phyloP scores from a whole-genome alignment of 768 basidiomycete genomes.

The Serpula lacrymans region DNA sequence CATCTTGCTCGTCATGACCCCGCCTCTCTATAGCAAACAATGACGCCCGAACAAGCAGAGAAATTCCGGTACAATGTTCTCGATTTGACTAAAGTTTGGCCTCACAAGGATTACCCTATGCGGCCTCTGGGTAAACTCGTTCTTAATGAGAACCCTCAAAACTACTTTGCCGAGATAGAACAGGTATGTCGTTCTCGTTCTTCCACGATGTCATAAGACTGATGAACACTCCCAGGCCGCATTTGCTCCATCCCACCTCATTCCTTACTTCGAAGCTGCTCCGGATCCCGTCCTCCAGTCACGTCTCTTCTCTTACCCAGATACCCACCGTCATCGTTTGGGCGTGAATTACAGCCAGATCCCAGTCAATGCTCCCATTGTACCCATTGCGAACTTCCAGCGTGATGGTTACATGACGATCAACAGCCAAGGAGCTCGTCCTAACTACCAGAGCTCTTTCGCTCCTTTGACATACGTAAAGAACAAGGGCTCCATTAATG shows the following conservation, averaged over 20 bases:
- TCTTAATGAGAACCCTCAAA: conserved; percentile 71
- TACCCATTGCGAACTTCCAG: conserved; percentile 86
- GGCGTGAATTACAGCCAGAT: conserved; percentile 81
- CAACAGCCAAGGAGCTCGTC: conserved; percentile 77
- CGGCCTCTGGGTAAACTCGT: conserved; percentile 85
- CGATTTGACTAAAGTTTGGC: conserved; percentile 90
- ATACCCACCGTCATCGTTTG: conserved; percentile 83
- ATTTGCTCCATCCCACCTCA: conserved; percentile 83
- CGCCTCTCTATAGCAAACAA: conserved; percentile 63
- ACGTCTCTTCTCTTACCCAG: conserved; percentile 92
- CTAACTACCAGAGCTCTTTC: conserved; percentile 85
- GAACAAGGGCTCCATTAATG: conserved; percentile 44
- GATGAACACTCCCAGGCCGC: conserved; percentile 44
- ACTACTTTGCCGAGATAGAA: conserved; percentile 95
- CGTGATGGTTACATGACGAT: conserved; percentile 72
- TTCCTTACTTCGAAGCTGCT: conserved; percentile 88
- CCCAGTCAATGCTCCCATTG: conserved; percentile 79
- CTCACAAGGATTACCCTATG: conserved; percentile 85
- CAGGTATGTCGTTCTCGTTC: conserved; percentile 54
- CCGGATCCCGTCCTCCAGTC: conserved; percentile 93
- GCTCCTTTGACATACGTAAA: conserved; percentile 63
- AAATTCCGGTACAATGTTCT: conserved; percentile 86
- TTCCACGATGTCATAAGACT: conserved; percentile 7
- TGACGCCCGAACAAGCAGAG: conserved; percentile 91
- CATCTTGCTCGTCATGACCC: conserved; percentile 6